Evolutionary conservation across 129 eudicot genomes (phyloP).

Genomic region (carrot (Daucus carota)): DH1_v3.0 NC_030387.2:13224501-13225000

Average conservation of each 20-base stretch:
- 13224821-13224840: slow-evolving; percentile 20
- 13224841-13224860: background rate
- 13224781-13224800: slow-evolving; percentile 78
- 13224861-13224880: background rate
- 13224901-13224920: too few relatives aligned
- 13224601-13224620: slow-evolving; percentile 11
- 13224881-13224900: too few relatives aligned
- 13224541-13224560: slow-evolving; percentile 3
- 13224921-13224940: too few relatives aligned
- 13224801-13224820: slow-evolving; percentile 85
- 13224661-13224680: slow-evolving; percentile 95
- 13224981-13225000: too few relatives aligned
- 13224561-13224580: background rate
- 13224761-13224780: slow-evolving; percentile 94
- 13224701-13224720: slow-evolving; percentile 98
- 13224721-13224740: slow-evolving; percentile 52
- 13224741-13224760: slow-evolving; percentile 76
- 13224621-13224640: slow-evolving; percentile 36
- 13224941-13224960: too few relatives aligned
- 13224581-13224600: background rate
- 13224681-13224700: slow-evolving; percentile 94
- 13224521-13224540: slow-evolving; percentile 72
- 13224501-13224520: slow-evolving; percentile 91
- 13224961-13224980: too few relatives aligned
- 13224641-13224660: slow-evolving; percentile 90